These are phyloP conservation scores for Pseudogymnoascus sp. DNA, from an alignment of 2,329 filamentous ascomycete species.

Conservation along the genomic window DNA sequence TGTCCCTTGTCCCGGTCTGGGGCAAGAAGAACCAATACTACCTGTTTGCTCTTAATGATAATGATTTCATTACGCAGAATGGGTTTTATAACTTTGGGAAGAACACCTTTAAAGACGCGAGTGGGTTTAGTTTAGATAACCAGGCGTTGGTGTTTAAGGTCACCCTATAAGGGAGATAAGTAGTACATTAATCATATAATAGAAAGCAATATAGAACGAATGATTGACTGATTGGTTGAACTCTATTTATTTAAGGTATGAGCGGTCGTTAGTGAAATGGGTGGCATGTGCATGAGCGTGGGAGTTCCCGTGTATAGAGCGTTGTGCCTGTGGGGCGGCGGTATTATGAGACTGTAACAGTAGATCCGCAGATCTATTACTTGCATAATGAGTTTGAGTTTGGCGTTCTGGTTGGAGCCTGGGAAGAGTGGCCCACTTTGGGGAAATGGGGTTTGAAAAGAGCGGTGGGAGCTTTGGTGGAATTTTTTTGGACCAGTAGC, in stretches of 20 bases:
- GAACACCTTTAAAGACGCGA: conserved; percentile 44
- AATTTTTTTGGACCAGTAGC: no score
- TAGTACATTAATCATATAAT: background rate
- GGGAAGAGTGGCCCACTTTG: no score
- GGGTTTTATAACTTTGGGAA: conserved; percentile 47
- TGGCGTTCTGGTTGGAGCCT: no score
- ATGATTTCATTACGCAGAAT: conserved; percentile 69
- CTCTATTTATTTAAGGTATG: background rate
- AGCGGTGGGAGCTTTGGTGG: no score
- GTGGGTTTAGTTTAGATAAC: conserved; percentile 48
- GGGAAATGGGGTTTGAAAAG: no score
- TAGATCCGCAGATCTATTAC: no score
- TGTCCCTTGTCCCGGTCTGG: conserved; percentile 52
- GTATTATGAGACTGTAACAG: no score
- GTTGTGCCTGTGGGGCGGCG: no score
- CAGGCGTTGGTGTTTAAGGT: conserved; percentile 50
- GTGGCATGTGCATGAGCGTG: background rate
- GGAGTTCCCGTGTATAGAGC: background rate
- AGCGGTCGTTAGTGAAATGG: background rate
- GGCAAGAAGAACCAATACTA: conserved; percentile 53
- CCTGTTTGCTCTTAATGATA: conserved; percentile 60
- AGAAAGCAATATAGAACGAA: background rate
- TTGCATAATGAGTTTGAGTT: no score
- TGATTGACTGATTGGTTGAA: background rate
- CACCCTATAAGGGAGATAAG: conserved; percentile 10